Conservation (phyloP, 1,139 yeast genomes). For the Sugiyamaella grinbergsii region DNA sequence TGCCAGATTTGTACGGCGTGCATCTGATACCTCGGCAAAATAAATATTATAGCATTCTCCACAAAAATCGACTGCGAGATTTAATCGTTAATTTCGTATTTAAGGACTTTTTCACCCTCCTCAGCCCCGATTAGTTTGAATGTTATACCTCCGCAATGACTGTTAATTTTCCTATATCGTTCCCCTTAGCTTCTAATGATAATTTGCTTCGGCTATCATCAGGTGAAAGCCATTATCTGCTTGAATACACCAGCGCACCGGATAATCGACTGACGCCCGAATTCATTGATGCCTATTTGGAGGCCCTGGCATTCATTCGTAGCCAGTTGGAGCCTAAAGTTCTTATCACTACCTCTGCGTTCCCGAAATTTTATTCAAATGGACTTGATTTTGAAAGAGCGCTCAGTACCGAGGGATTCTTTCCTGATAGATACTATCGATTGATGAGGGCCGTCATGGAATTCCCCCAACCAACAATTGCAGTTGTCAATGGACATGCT, state of each 20-base stretch:
- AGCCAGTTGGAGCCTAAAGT: slow-evolving; percentile 37
- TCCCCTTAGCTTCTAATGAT: slow-evolving; percentile 28
- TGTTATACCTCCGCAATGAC: background rate
- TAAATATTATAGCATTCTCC: background rate
- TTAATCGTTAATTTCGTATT: background rate
- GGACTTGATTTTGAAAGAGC: slow-evolving; percentile 46
- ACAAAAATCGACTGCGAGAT: background rate
- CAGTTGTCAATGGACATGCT: slow-evolving; percentile 45
- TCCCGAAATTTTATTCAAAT: slow-evolving; percentile 45
- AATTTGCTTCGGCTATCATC: slow-evolving; percentile 31
- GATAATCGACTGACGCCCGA: slow-evolving; percentile 43
- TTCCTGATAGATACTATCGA: slow-evolving; percentile 39
- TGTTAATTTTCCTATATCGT: slow-evolving; percentile 27
- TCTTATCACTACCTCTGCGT: slow-evolving; percentile 43
- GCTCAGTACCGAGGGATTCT: slow-evolving; percentile 40
- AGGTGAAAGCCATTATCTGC: slow-evolving; percentile 36
- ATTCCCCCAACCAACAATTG: slow-evolving; percentile 47
- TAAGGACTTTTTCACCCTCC: too few species aligned
- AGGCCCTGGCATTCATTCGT: slow-evolving; percentile 40
- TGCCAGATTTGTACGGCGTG: too few species aligned
- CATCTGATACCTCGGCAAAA: background rate
- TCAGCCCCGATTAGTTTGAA: too few species aligned
- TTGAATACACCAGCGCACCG: slow-evolving; percentile 41
- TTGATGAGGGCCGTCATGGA: slow-evolving; percentile 40
- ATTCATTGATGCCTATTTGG: slow-evolving; percentile 39